These are phyloP conservation scores for Metschnikowia similis DNA, from an alignment of 805 yeast species.

Conservation along the genomic window DNA sequence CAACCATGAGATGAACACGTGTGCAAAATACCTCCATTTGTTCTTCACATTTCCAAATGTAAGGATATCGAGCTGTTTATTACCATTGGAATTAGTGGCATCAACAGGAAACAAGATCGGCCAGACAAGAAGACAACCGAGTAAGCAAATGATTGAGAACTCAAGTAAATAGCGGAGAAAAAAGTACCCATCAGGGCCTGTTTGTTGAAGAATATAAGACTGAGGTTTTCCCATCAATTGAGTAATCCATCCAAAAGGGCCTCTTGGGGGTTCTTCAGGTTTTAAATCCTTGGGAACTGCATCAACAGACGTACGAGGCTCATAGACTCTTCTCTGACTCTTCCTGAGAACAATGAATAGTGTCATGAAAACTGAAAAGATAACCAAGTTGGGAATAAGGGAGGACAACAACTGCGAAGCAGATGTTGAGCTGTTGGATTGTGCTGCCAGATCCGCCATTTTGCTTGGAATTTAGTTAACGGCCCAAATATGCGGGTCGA, in stretches of 20 bases:
- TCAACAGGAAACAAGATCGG: slow-evolving; percentile 71
- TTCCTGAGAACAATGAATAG: slow-evolving; percentile 41
- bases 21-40: slow-evolving; percentile 67
- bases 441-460: neutral
- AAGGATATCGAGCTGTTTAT: slow-evolving; percentile 59
- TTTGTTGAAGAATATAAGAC: slow-evolving; percentile 59
- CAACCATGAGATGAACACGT: slow-evolving; percentile 71
- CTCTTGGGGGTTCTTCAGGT: slow-evolving; percentile 42
- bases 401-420: slow-evolving; percentile 49
- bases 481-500: neutral
- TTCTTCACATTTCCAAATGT: slow-evolving; percentile 59
- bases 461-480: neutral
- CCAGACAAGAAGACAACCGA: slow-evolving; percentile 55
- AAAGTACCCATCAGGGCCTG: slow-evolving; percentile 75
- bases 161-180: slow-evolving; percentile 61
- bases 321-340: slow-evolving; percentile 46
- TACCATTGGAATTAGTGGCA: slow-evolving; percentile 60
- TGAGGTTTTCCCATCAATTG: slow-evolving; percentile 52
- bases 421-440: slow-evolving; percentile 23
- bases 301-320: slow-evolving; percentile 46
- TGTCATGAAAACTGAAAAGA: slow-evolving; percentile 37
- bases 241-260: slow-evolving; percentile 53
- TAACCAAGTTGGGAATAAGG: slow-evolving; percentile 41
- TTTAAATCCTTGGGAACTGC: slow-evolving; percentile 43
- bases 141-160: slow-evolving; percentile 47